These are phyloP conservation scores for Aspergillus pseudonomiae DNA, from an alignment of 2,329 filamentous ascomycete species.

Conservation along the genomic window DNA sequence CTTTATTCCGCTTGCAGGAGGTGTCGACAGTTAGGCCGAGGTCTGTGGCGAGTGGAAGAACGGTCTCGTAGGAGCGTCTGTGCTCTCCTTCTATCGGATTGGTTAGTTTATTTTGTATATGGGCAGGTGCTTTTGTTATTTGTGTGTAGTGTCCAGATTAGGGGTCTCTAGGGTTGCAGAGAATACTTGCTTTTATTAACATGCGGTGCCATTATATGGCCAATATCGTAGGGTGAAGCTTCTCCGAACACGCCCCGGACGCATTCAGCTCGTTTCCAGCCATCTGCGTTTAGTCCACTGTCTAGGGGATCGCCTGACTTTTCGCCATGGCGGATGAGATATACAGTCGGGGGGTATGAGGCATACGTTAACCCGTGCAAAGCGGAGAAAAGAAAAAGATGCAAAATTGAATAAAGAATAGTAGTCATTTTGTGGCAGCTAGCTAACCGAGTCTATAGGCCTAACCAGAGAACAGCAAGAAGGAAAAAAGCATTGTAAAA, in stretches of 20 bases:
- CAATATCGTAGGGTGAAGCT: slow-evolving; percentile 28
- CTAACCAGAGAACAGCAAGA: neutral
- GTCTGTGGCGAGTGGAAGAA: slow-evolving; percentile 30
- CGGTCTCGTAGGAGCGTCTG: slow-evolving; percentile 27
- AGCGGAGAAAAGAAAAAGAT: neutral
- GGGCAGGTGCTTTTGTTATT: neutral
- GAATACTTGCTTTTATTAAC: slow-evolving; percentile 24
- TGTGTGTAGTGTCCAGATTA: neutral
- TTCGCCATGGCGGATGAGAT: slow-evolving; percentile 36
- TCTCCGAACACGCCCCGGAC: slow-evolving; percentile 30
- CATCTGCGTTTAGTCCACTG: slow-evolving; percentile 28
- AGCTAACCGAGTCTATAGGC: neutral
- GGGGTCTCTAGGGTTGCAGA: neutral
- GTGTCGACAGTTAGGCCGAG: slow-evolving; percentile 31
- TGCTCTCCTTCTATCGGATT: slow-evolving; percentile 17
- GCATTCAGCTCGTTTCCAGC: slow-evolving; percentile 31
- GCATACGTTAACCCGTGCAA: slow-evolving; percentile 6
- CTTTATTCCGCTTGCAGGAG: slow-evolving; percentile 28
- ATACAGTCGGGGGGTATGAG: slow-evolving; percentile 26
- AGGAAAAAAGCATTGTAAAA: neutral
- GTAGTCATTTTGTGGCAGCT: neutral
- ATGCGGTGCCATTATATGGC: slow-evolving; percentile 32
- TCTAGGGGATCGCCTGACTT: slow-evolving; percentile 28
- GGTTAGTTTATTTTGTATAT: neutral
- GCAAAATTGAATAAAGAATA: slow-evolving; percentile 5